Evolutionary conservation across 169 alveolate genomes (phyloP).

Genomic region (Plasmodium malariae): DNA sequence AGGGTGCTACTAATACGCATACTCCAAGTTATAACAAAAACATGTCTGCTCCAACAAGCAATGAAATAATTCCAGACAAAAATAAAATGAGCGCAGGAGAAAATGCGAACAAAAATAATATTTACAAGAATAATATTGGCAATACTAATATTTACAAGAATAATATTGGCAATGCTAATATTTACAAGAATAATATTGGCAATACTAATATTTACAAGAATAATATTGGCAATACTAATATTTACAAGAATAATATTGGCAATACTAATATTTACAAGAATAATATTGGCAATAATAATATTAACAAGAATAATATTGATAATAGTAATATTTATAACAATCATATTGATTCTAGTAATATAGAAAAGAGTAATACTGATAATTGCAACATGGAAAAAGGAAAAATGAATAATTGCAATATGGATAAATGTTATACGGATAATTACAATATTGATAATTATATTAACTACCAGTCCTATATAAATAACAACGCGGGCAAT

Average conservation of each 20-base stretch:
- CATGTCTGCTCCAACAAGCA: too few relatives aligned
- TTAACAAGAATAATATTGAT: neutral
- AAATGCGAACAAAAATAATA: too few relatives aligned
- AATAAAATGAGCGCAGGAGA: too few relatives aligned
- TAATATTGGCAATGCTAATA: neutral
- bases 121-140: neutral
- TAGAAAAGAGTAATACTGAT: neutral
- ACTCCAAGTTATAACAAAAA: too few relatives aligned
- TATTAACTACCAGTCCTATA: too few relatives aligned
- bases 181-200: neutral
- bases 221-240: neutral
- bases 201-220: neutral
- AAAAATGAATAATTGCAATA: too few relatives aligned
- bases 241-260: neutral
- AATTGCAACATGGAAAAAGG: too few relatives aligned
- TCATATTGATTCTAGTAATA: neutral
- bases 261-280: neutral
- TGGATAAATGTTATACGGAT: too few relatives aligned
- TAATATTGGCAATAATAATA: neutral
- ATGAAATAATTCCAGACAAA: too few relatives aligned
- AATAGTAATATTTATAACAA: neutral
- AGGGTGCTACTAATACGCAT: too few relatives aligned
- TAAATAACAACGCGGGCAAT: neutral
- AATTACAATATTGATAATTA: too few relatives aligned
- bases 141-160: too few relatives aligned